Percentiles rank a stretch among this genome's conserved stretches.
These are phyloP conservation scores for Wickerhamomyces queroliae DNA, from an alignment of 805 yeast species.

Conservation along the genomic window DNA sequence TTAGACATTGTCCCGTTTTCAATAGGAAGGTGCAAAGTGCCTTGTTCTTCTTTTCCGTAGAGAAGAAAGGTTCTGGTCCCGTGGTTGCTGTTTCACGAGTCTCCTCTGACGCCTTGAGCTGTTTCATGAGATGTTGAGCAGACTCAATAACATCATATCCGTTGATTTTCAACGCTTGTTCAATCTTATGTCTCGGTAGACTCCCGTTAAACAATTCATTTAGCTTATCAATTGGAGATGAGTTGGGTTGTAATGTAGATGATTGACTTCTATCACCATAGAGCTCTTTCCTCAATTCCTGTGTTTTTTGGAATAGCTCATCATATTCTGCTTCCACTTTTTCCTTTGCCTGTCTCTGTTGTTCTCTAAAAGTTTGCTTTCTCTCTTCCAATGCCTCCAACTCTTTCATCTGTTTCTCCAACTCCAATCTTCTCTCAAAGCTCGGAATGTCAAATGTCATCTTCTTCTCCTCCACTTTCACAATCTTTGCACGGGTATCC, in stretches of 20 bases:
- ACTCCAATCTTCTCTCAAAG: conserved; percentile 20
- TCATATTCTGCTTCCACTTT: conserved; percentile 9
- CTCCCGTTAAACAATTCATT: conserved; percentile 26
- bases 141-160: conserved; percentile 30
- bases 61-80: conserved; percentile 1
- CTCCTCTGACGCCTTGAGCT: conserved; percentile 9
- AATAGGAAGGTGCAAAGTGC: conserved; percentile 35
- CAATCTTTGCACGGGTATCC: conserved; percentile 11
- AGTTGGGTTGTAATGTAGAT: conserved; percentile 4
- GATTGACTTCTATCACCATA: conserved; percentile 10
- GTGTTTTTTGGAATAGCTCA: conserved; percentile 14
- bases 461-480: conserved; percentile 14
- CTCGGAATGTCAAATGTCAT: conserved; percentile 18
- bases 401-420: conserved; percentile 18
- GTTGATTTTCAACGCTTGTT: conserved; percentile 28
- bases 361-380: neutral
- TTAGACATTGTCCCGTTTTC: conserved; percentile 34
- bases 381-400: conserved; percentile 9
- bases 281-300: conserved; percentile 13
- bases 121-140: conserved; percentile 13
- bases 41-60: conserved; percentile 9
- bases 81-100: neutral
- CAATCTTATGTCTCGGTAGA: conserved; percentile 27
- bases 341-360: neutral
- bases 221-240: conserved; percentile 31